Conservation (phyloP, 2,329 filamentous ascomycete genomes). For the Geosmithia morbida region DNA sequence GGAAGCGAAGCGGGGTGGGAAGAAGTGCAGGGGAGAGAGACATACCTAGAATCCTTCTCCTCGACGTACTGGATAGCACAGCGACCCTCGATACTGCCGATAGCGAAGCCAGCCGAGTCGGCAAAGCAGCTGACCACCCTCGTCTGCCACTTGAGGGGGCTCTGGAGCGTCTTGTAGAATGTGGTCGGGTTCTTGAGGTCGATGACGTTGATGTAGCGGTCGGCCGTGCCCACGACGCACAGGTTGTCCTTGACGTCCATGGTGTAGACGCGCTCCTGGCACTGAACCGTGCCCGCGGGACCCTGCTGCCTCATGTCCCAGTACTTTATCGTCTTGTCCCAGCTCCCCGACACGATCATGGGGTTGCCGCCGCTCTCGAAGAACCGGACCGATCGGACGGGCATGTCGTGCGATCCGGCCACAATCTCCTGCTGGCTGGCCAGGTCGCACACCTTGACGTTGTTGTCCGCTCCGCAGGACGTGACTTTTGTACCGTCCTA, state of each 20-base stretch:
- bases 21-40: conserved; percentile 3
- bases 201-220: conserved; percentile 91
- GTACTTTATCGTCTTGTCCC: conserved; percentile 85
- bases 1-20: too few species aligned
- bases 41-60: conserved; percentile 71
- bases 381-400: conserved; percentile 66
- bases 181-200: conserved; percentile 77
- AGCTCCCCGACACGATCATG: conserved; percentile 83
- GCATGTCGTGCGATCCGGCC: conserved; percentile 73
- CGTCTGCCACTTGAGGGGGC: conserved; percentile 96
- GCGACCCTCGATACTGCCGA: conserved; percentile 91
- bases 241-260: conserved; percentile 86
- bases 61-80: conserved; percentile 98
- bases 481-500: conserved; percentile 89
- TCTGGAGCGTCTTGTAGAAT: conserved; percentile 94
- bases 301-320: conserved; percentile 61
- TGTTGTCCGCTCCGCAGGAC: conserved; percentile 82
- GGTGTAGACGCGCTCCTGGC: conserved; percentile 72
- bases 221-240: conserved; percentile 82
- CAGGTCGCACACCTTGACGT: conserved; percentile 77
- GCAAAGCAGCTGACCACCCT: conserved; percentile 89
- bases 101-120: conserved; percentile 81
- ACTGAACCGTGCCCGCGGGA: conserved; percentile 50
- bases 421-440: conserved; percentile 50
- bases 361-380: conserved; percentile 58